phyloP scores from a whole-genome alignment of 768 basidiomycete species.

The Symmetrospora coprosmae region DNA sequence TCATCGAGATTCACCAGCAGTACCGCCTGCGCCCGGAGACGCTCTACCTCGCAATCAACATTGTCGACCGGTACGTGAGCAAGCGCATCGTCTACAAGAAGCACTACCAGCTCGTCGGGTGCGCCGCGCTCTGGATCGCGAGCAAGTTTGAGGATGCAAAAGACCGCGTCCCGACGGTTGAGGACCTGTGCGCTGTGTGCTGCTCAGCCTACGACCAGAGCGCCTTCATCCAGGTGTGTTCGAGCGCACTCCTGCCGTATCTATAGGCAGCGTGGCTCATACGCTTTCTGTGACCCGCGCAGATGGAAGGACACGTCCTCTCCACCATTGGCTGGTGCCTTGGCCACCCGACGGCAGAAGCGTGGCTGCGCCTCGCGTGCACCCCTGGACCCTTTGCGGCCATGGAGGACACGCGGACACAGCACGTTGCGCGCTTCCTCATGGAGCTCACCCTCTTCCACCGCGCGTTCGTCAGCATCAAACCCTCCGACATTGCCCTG shows the following conservation, averaged over 20 bases:
- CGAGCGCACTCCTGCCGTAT: not conserved
- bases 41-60: constrained; percentile 93
- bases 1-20: constrained; percentile 95
- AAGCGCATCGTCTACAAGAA: constrained; percentile 97
- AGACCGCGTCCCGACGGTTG: constrained; percentile 88
- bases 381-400: constrained; percentile 40
- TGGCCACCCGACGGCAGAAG: constrained; percentile 94
- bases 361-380: constrained; percentile 63
- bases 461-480: constrained; percentile 77
- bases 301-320: constrained; percentile 97
- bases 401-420: constrained; percentile 73
- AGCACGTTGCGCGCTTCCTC: constrained; percentile 87
- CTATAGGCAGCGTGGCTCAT: not conserved
- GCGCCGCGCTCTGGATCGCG: constrained; percentile 98
- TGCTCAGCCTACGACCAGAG: constrained; percentile 92
- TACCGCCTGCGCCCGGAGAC: constrained; percentile 97
- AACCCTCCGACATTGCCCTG: constrained; percentile 70
- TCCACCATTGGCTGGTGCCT: constrained; percentile 97
- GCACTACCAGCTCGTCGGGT: constrained; percentile 97
- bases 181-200: constrained; percentile 87
- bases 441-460: constrained; percentile 99
- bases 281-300: not conserved
- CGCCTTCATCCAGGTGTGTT: constrained; percentile 64
- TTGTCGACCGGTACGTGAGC: constrained; percentile 96
- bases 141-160: constrained; percentile 99